These are phyloP conservation scores for Fraxinus xanthoxyloides DNA, from an alignment of 305 asterid genomes.

Conservation along the genomic window DNA sequence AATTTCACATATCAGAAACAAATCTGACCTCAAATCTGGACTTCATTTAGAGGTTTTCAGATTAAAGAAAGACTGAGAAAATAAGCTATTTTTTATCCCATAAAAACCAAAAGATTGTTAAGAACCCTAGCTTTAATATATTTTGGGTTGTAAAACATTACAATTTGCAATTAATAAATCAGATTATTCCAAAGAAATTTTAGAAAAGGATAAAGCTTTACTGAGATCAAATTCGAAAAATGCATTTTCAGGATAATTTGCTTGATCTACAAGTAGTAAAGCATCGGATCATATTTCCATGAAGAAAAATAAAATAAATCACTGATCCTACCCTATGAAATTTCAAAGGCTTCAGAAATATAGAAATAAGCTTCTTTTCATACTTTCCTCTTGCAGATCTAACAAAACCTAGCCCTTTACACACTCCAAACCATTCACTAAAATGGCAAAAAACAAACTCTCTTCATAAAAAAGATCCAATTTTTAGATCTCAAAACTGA, in stretches of 20 bases:
- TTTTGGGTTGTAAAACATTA: not conserved
- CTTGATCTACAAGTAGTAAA: not conserved
- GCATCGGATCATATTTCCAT: not conserved
- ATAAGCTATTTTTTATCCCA: not conserved
- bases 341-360: conserved; percentile 25
- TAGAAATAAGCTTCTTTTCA: conserved; percentile 38
- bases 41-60: not conserved
- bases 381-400: conserved; percentile 62
- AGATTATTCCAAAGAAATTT: not conserved
- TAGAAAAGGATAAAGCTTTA: not conserved
- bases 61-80: not conserved
- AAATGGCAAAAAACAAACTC: not conserved
- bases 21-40: not conserved
- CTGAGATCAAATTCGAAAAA: not conserved
- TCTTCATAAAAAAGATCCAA: not conserved
- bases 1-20: not conserved
- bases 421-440: not conserved
- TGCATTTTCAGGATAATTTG: not conserved
- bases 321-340: not conserved
- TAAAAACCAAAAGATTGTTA: not conserved
- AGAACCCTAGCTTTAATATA: not conserved
- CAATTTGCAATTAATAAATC: not conserved
- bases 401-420: conserved; percentile 25
- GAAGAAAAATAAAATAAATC: not conserved
- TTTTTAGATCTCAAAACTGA: not conserved